These are phyloP conservation scores for Sophora flavescens DNA, from an alignment of 306 rosid species.

Conservation along the genomic window DNA sequence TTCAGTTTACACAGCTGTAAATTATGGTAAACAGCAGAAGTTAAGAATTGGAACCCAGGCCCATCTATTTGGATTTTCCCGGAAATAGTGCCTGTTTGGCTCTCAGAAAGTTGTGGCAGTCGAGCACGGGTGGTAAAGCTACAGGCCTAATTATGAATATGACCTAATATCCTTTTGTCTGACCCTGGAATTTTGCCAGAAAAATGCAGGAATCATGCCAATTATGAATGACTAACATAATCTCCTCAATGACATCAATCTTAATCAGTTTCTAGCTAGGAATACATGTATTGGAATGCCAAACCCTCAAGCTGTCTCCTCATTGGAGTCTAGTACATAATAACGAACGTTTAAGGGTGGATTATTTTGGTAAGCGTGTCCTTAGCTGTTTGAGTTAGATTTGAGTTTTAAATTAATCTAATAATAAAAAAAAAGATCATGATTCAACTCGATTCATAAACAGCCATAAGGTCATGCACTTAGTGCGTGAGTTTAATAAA, in stretches of 20 bases:
- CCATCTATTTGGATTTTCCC: conserved; percentile 51
- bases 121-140: conserved; percentile 26
- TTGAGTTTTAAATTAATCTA: too few species aligned
- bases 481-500: too few species aligned
- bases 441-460: too few species aligned
- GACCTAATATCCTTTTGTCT: conserved; percentile 49
- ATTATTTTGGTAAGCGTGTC: too few species aligned
- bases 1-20: neutral
- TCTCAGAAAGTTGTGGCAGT: conserved; percentile 34
- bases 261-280: neutral
- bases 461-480: too few species aligned
- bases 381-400: too few species aligned
- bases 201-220: conserved; percentile 34
- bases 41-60: neutral
- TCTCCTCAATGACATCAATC: neutral
- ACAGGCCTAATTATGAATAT: neutral
- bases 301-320: conserved; percentile 54
- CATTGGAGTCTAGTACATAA: conserved; percentile 5
- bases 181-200: conserved; percentile 54
- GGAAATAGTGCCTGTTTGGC: conserved; percentile 47
- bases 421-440: too few species aligned
- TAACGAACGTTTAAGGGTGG: too few species aligned
- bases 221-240: neutral
- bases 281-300: neutral
- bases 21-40: neutral